A percentile compares a stretch with the other conserved stretches of the same genome.
phyloP scores from a whole-genome alignment of 768 basidiomycete species.

The Cystoderma amianthinum region DNA sequence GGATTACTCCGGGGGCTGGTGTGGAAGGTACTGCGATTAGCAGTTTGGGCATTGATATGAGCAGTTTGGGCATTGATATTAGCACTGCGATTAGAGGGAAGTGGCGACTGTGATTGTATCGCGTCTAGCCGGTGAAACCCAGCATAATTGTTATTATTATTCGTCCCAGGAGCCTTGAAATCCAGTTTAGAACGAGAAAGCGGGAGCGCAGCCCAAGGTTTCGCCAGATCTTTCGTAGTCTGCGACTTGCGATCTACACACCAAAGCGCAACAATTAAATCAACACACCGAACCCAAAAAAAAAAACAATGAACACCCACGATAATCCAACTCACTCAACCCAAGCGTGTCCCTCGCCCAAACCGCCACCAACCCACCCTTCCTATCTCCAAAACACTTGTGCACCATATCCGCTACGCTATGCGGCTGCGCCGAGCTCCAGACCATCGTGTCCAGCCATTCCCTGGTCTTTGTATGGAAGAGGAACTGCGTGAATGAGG shows the following conservation, averaged over 20 bases:
- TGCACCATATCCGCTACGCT: conserved; percentile 73
- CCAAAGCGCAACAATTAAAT: neutral
- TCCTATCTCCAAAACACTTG: conserved; percentile 42
- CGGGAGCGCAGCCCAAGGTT: conserved; percentile 47
- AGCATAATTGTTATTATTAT: no score
- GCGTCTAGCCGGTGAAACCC: no score
- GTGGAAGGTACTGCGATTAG: no score
- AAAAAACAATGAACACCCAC: conserved; percentile 37
- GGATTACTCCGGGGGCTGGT: neutral
- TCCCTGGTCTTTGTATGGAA: conserved; percentile 49
- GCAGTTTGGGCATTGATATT: no score
- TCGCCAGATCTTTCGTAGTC: conserved; percentile 73
- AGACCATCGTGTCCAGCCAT: conserved; percentile 84
- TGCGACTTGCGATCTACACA: conserved; percentile 32
- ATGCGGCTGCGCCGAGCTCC: conserved; percentile 82
- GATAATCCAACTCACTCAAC: conserved; percentile 49
- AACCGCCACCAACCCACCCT: conserved; percentile 43
- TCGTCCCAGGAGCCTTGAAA: neutral
- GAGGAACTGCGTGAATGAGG: conserved; percentile 53
- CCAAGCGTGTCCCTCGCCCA: conserved; percentile 83
- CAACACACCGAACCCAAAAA: neutral
- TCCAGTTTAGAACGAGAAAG: neutral
- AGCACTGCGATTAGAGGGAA: no score
- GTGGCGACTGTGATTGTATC: no score
- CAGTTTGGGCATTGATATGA: no score